These are phyloP conservation scores for Salvia sclarea DNA, from an alignment of 305 asterid species.

Conservation along the genomic window DNA sequence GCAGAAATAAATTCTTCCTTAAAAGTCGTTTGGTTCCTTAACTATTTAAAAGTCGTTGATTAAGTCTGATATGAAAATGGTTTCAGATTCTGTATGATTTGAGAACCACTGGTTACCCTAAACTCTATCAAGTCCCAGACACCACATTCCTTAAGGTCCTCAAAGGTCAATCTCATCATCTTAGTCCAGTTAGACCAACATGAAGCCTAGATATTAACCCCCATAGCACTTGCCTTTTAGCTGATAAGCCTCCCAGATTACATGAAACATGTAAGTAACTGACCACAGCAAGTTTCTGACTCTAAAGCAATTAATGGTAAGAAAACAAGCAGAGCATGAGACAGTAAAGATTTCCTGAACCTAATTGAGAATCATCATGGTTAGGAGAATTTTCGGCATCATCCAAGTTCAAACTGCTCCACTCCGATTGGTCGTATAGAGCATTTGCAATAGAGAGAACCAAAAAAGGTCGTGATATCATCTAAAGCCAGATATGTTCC, in stretches of 20 bases:
- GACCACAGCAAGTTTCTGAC: conserved; percentile 4
- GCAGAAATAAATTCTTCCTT: too few species aligned
- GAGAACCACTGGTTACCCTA: neutral
- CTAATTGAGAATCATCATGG: conserved; percentile 39
- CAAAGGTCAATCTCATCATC: neutral
- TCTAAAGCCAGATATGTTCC: conserved; percentile 45
- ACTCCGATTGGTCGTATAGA: conserved; percentile 54
- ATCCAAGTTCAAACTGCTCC: conserved; percentile 39
- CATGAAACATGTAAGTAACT: neutral
- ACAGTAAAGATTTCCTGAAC: conserved; percentile 42
- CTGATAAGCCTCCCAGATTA: neutral
- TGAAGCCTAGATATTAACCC: too few species aligned
- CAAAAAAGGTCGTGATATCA: conserved; percentile 77
- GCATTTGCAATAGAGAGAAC: conserved; percentile 79
- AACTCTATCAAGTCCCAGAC: neutral
- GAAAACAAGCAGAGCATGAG: neutral
- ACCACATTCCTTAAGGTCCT: neutral
- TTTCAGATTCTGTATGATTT: neutral
- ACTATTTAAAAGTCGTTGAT: too few species aligned
- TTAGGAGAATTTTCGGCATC: conserved; percentile 46
- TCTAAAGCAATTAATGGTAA: neutral
- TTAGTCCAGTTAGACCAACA: too few species aligned
- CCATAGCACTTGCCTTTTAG: neutral
- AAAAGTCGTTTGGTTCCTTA: too few species aligned
- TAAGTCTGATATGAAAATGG: neutral